Evolutionary conservation across 352 stramenopile genomes (phyloP).

Genomic region (Phytophthora cryptogea): DNA sequence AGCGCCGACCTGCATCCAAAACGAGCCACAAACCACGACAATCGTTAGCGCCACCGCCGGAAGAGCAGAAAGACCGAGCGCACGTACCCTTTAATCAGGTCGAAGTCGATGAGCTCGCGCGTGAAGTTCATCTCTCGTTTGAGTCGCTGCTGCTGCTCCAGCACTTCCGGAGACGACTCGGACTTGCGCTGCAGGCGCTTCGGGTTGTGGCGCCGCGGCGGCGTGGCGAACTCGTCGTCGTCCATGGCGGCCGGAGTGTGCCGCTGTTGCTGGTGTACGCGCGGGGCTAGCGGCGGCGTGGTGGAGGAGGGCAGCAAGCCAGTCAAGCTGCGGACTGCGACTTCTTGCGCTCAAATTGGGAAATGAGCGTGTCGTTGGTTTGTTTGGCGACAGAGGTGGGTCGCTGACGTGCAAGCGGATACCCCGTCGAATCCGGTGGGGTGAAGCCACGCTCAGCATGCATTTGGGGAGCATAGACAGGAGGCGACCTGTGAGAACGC

Average conservation of each 20-base stretch:
- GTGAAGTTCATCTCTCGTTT: constrained; percentile 68
- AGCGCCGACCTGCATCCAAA: constrained; percentile 59
- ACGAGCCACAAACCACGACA: no score
- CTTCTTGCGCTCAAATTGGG: constrained; percentile 34
- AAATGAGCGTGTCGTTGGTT: constrained; percentile 32
- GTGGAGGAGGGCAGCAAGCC: background rate
- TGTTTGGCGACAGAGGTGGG: constrained; percentile 12
- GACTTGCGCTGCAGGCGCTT: constrained; percentile 61
- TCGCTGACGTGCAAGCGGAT: constrained; percentile 11
- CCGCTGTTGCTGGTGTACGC: background rate
- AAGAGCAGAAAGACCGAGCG: constrained; percentile 1
- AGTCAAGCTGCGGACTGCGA: constrained; percentile 5
- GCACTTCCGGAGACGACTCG: constrained; percentile 40
- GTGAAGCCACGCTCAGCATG: background rate
- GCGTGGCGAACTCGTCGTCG: constrained; percentile 48
- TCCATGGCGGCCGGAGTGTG: constrained; percentile 29
- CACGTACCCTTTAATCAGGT: constrained; percentile 83
- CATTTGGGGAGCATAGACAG: background rate
- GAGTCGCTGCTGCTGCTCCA: constrained; percentile 43
- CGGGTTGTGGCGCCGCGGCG: constrained; percentile 24
- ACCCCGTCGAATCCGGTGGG: constrained; percentile 10
- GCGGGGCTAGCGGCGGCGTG: background rate
- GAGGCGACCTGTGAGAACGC: constrained; percentile 11
- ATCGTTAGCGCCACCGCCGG: background rate
- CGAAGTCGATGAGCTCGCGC: constrained; percentile 86